Evolutionary conservation across 495 filamentous ascomycete genomes (phyloP).

Genomic region (Tuber calosporum): DNA sequence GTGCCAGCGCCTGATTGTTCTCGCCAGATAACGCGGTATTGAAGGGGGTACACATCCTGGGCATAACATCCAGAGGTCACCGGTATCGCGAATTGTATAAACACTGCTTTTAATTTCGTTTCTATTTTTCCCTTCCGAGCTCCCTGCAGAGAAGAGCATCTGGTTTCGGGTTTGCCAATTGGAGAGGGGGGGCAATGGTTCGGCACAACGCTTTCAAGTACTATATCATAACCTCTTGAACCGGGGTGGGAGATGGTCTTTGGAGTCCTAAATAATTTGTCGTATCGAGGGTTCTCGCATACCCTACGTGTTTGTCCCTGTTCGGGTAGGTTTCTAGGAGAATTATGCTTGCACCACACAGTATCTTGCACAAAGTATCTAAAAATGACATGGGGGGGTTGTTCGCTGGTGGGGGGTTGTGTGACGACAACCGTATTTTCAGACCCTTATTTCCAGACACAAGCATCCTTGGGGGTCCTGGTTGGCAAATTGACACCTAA

Average conservation of each 20-base stretch:
- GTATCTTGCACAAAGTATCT: no score
- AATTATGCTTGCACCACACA: not conserved
- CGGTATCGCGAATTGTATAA: not conserved
- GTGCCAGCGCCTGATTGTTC: not conserved
- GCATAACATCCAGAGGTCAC: not conserved
- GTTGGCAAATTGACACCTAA: not conserved
- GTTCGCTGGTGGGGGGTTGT: no score
- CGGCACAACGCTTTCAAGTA: not conserved
- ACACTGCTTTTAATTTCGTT: not conserved
- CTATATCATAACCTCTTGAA: not conserved
- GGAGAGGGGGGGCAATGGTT: not conserved
- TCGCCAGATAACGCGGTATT: not conserved
- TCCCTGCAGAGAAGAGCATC: not conserved
- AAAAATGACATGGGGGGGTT: no score
- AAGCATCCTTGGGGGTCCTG: not conserved
- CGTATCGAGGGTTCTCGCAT: not conserved
- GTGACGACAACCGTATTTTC: no score
- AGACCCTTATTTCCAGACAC: not conserved
- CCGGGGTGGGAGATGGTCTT: not conserved
- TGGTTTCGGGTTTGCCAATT: not conserved
- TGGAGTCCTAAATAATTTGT: not conserved
- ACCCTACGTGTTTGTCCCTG: not conserved
- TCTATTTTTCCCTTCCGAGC: not conserved
- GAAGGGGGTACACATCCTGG: not conserved
- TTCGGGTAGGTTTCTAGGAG: not conserved